Evolutionary conservation across 2,329 filamentous ascomycete genomes (phyloP).

Genomic region (Mycosphaerella arachidis): DNA sequence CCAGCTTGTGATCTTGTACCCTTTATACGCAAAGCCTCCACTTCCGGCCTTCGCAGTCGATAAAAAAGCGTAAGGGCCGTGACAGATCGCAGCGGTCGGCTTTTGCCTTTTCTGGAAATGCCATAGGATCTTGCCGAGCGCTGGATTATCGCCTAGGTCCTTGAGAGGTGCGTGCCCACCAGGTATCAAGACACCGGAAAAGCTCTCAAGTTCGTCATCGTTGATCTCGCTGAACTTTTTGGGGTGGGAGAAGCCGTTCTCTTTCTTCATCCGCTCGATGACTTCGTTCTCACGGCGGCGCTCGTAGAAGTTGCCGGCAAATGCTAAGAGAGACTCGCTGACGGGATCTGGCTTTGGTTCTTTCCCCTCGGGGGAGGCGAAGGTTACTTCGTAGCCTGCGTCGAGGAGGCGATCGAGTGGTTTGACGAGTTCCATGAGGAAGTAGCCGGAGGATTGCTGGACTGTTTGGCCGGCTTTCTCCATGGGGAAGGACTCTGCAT

Average conservation of each 20-base stretch:
- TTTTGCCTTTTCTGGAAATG: background rate
- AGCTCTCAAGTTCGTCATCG: background rate
- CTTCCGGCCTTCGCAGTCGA: background rate
- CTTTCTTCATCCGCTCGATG: background rate
- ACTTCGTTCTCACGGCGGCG: background rate
- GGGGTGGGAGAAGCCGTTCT: background rate
- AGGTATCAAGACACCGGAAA: background rate
- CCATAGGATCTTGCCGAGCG: background rate
- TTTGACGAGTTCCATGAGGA: background rate
- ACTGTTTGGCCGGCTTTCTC: background rate
- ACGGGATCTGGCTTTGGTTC: background rate
- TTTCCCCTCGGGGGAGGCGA: background rate
- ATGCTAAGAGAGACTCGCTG: background rate
- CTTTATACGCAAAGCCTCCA: background rate
- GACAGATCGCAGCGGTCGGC: background rate
- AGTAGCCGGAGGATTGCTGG: background rate
- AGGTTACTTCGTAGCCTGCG: background rate
- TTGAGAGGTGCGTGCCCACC: background rate
- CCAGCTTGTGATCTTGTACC: background rate
- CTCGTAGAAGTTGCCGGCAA: background rate
- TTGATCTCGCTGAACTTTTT: background rate
- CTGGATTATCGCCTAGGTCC: background rate
- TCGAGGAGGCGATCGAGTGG: background rate
- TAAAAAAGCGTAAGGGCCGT: background rate
- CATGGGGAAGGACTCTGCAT: background rate